Evolutionary conservation across 1,139 yeast genomes (phyloP), one percentile per base, ranked within the genome.

Genomic region (Diutina catenulata): DNA sequence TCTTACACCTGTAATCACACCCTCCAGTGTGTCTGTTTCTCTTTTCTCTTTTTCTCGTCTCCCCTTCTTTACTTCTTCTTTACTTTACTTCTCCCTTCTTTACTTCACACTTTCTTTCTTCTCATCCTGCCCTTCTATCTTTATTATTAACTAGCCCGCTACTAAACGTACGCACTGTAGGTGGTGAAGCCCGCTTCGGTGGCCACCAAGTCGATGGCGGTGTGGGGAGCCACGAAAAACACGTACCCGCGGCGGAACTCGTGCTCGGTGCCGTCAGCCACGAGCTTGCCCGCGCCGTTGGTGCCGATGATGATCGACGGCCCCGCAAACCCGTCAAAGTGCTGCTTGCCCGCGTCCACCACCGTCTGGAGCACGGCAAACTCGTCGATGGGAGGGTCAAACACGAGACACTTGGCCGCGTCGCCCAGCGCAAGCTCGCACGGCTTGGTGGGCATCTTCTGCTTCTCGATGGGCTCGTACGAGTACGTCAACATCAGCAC

Each of bases 311-410:
- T 56, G 47, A 93, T 80, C 36, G 95, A 83, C 47, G 98, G 97
- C 36, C 98, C 98, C 32, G 74, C 63, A 38, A 91, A 64, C 4
- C 67, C 75, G 39, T 74, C 74, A 49, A 77, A 72, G 13, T 33
- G 37, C 7, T 24, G 14, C 47, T 78, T 68, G 26, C 69, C 70
- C 6, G 64, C 52, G 41, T 70, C 73, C 45, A 68, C 66, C 23
- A 62, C 61, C 36, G 93, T 78, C 60, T 84, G 91, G 52, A 93
- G 70, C 18, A 91, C 97, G 3, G 95, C 71, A 55, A 91, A 91
- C 63, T 91, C 99, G 43, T 80, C 94, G 54, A 91, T 91, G 44
- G 99, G 99, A 20, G 99, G 99, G 56, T 91, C 82, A 59, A 80
- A 93, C 46, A 88, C 68, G 28, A 70, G 72, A 21, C 81, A 73